Evolutionary conservation across 2,329 filamentous ascomycete species (phyloP), one percentile per base, ranked within the genome.

Genomic region (Fusarium tricinctum): DNA sequence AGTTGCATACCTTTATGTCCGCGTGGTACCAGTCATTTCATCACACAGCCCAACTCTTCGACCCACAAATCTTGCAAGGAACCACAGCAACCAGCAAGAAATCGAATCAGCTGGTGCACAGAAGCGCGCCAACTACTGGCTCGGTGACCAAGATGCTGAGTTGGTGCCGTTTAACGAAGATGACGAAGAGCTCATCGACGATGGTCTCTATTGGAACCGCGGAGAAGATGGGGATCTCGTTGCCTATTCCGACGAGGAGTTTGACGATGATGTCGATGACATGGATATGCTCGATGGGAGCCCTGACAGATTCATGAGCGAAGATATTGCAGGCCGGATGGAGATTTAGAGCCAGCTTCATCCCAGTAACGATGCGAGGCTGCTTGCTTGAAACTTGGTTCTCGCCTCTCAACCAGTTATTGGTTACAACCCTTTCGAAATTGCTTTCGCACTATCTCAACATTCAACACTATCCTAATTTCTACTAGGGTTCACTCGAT

Each of bases 1-100:
- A 42, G 95, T 99, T 19, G 94, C 93, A 63, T 99, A 99, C 78
- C 83, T 99, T 45, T 97, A 97, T 75, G 88, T 97, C 45, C 91
- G 95, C 64, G 94, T 93, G n/a, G 88, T 97, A 45, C 95, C 88
- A 60, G 91, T 91, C 71, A 89, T 92, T 75, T 92, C 84, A 68
- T 85, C 85, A 5, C 89, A 85, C 77, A 90, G 85, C 64, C 91
- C 85, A 45, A 80, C 79, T 23, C 74, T 84, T 48, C 75, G 78
- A 20, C 79, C 81, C 17, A 73, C 69, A 32, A 75, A 74, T 49
- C 58, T 76, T 23, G 74, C 68, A 42, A 73, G 69, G n/a, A 73
- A 70, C 40, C 74, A 76, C 66, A 73, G 45, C 61, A 70, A 52
- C 43, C 66, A 52, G 49, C 63, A 58, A 23, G 74, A 70, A 20